phyloP scores from a whole-genome alignment of 106 monocot genomes.

The Dendrobium chrysotoxum region DNA sequence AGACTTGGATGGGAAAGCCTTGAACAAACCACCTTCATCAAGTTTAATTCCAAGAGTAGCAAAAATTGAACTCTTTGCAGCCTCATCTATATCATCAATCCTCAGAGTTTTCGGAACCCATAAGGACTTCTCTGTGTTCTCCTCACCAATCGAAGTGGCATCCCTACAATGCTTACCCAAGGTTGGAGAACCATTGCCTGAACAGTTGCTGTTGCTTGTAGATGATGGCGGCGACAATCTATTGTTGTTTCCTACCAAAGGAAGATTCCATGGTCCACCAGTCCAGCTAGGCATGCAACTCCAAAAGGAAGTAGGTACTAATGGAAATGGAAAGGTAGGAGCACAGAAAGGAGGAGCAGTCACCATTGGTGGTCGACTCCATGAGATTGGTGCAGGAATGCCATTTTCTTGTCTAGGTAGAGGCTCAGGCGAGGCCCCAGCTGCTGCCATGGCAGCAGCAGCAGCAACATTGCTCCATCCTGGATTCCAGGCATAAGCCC shows the following conservation, averaged over 20 bases:
- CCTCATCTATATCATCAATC: slow-evolving; percentile 58
- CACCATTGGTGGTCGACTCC: slow-evolving; percentile 36
- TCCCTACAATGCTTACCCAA: slow-evolving; percentile 92
- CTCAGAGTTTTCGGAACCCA: slow-evolving; percentile 72
- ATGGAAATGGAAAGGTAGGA: slow-evolving; percentile 42
- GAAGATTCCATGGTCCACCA: slow-evolving; percentile 36
- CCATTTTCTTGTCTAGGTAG: slow-evolving; percentile 23
- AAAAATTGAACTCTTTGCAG: slow-evolving; percentile 66
- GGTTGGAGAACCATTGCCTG: slow-evolving; percentile 42
- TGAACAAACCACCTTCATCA: slow-evolving; percentile 29
- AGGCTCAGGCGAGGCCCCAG: not conserved
- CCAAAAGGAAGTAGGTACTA: slow-evolving; percentile 54
- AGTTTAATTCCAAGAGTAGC: slow-evolving; percentile 51
- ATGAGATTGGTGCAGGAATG: slow-evolving; percentile 16
- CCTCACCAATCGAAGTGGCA: not conserved
- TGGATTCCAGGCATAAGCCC: slow-evolving; percentile 57
- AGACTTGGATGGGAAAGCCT: slow-evolving; percentile 20
- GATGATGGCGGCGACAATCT: slow-evolving; percentile 8
- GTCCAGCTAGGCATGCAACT: slow-evolving; percentile 43
- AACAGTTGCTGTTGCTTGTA: slow-evolving; percentile 11
- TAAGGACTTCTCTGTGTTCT: slow-evolving; percentile 34
- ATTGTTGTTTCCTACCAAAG: slow-evolving; percentile 20
- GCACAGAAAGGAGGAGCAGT: slow-evolving; percentile 46
- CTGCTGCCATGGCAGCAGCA: slow-evolving; percentile 15
- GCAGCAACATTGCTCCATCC: slow-evolving; percentile 36